These are phyloP conservation scores for Ambrosiella beaveri DNA, from an alignment of 2,329 filamentous ascomycete genomes.

Conservation along the genomic window DNA sequence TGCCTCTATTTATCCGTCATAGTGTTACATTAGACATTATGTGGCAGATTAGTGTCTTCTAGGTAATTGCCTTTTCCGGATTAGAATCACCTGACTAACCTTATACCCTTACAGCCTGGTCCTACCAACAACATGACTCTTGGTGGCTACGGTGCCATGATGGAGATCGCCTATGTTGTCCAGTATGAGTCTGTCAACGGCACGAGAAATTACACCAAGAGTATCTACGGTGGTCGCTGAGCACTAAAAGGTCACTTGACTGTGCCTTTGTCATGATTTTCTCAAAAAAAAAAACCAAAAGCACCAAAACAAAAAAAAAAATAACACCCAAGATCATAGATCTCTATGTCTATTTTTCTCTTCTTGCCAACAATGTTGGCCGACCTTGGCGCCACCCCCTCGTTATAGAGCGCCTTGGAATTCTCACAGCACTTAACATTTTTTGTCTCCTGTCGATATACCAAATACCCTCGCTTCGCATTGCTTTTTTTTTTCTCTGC, in stretches of 20 bases:
- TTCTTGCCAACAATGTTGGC: background rate
- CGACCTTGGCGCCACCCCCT: background rate
- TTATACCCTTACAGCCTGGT: slow-evolving; percentile 25
- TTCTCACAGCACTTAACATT: background rate
- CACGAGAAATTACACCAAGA: background rate
- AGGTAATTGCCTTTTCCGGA: background rate
- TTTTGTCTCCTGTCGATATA: background rate
- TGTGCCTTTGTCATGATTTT: slow-evolving; percentile 4
- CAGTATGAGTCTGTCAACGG: slow-evolving; percentile 13
- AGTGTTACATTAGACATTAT: background rate
- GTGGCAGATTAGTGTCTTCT: background rate
- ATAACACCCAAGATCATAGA: background rate
- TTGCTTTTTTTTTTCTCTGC: background rate
- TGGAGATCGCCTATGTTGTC: slow-evolving; percentile 17
- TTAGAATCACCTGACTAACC: slow-evolving; percentile 8
- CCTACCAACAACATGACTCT: slow-evolving; percentile 28
- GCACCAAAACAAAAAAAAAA: background rate
- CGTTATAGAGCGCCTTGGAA: background rate
- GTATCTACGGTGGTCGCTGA: background rate
- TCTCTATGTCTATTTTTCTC: background rate
- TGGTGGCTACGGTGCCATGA: slow-evolving; percentile 21
- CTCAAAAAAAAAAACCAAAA: background rate
- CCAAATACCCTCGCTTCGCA: slow-evolving; percentile 7
- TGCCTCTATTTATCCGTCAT: background rate
- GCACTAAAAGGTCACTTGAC: slow-evolving; percentile 1